Evolutionary conservation across 805 yeast species (phyloP).

Genomic region (Cephaloascus albidus): DNA sequence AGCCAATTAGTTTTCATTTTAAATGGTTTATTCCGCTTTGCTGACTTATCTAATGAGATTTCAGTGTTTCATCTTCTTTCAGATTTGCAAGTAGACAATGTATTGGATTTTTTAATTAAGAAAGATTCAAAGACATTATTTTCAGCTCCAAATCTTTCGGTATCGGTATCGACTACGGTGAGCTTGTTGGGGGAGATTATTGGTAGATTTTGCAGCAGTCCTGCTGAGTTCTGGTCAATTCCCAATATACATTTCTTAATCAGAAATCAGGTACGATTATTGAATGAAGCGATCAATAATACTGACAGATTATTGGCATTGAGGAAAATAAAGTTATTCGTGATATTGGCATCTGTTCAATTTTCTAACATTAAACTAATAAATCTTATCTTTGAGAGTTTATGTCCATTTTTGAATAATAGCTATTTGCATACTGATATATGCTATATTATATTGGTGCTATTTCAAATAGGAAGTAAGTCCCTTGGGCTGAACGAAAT

Average conservation of each 20-base stretch:
- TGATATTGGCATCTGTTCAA: constrained; percentile 12
- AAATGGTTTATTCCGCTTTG: constrained; percentile 23
- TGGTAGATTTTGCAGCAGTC: constrained; percentile 9
- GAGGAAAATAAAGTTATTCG: constrained; percentile 27
- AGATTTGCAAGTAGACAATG: neutral
- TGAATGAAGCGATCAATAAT: constrained; percentile 10
- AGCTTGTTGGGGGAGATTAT: constrained; percentile 5
- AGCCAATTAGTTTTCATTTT: constrained; percentile 20
- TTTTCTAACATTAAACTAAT: constrained; percentile 10
- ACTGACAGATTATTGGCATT: constrained; percentile 15
- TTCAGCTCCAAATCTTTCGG: constrained; percentile 2
- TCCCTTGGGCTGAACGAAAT: neutral
- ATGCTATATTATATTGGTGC: constrained; percentile 11
- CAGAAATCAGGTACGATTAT: constrained; percentile 16
- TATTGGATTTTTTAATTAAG: neutral
- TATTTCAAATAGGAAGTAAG: constrained; percentile 6
- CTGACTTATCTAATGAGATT: constrained; percentile 27
- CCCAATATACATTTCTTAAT: constrained; percentile 24
- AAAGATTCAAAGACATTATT: neutral
- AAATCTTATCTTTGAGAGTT: constrained; percentile 8
- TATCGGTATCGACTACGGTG: constrained; percentile 2
- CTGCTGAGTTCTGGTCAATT: constrained; percentile 21
- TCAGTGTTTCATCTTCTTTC: neutral
- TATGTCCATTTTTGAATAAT: constrained; percentile 12
- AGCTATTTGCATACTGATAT: constrained; percentile 13